phyloP scores from a whole-genome alignment of 148 eudicot genomes.

The Persicaria tinctoria region DNA sequence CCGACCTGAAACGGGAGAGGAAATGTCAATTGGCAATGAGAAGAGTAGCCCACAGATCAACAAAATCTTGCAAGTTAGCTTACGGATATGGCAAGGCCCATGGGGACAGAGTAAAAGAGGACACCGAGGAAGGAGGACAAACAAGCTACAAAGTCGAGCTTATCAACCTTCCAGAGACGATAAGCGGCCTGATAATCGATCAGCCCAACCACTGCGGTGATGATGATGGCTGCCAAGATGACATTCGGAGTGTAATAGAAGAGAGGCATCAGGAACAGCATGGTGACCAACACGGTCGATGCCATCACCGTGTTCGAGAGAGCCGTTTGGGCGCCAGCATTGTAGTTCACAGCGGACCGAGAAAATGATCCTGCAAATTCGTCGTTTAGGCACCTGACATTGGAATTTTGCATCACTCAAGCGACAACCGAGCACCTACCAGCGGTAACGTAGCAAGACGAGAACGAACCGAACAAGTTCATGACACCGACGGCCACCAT shows the following conservation, averaged over 20 bases:
- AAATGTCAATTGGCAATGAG: neutral
- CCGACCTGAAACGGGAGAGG: slow-evolving; percentile 46
- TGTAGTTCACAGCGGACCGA: slow-evolving; percentile 87
- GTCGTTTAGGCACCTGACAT: neutral
- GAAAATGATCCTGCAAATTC: slow-evolving; percentile 74
- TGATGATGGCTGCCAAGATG: slow-evolving; percentile 79
- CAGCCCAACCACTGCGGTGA: slow-evolving; percentile 80
- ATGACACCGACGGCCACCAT: slow-evolving; percentile 96
- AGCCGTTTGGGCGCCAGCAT: slow-evolving; percentile 81
- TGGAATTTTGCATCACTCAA: neutral
- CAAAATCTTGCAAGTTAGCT: neutral
- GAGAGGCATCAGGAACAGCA: slow-evolving; percentile 80
- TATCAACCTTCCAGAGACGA: slow-evolving; percentile 74
- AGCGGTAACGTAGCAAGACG: slow-evolving; percentile 86
- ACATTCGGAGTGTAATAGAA: slow-evolving; percentile 76
- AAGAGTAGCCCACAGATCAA: no score
- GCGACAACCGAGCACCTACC: slow-evolving; percentile 26
- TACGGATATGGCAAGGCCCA: slow-evolving; percentile 91
- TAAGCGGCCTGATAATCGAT: slow-evolving; percentile 70
- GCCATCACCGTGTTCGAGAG: slow-evolving; percentile 87
- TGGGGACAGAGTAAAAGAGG: slow-evolving; percentile 81
- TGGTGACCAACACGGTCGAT: slow-evolving; percentile 64
- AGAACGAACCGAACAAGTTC: slow-evolving; percentile 96
- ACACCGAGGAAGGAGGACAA: slow-evolving; percentile 83
- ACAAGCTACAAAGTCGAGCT: slow-evolving; percentile 80